These are phyloP conservation scores for Pseudocercospora pini-densiflorae DNA, from an alignment of 2,329 filamentous ascomycete genomes.

Conservation along the genomic window DNA sequence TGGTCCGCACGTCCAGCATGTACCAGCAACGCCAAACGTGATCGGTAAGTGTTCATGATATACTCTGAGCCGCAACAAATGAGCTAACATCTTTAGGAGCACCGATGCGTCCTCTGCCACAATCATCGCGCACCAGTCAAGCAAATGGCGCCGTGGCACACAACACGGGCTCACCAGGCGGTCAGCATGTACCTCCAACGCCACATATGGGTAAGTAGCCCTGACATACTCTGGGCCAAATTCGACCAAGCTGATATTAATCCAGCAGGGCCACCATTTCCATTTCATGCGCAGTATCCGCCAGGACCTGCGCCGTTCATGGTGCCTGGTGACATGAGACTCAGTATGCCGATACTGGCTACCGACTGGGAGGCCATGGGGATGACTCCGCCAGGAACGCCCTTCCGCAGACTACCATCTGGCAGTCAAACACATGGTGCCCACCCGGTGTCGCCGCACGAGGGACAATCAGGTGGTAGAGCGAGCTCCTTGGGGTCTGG, in stretches of 20 bases:
- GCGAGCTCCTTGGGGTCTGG: not conserved
- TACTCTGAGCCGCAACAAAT: not conserved
- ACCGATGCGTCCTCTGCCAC: not conserved
- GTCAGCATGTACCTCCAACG: no score
- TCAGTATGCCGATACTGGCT: not conserved
- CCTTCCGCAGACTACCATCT: not conserved
- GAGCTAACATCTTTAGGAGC: not conserved
- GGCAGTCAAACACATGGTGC: not conserved
- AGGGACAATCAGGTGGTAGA: not conserved
- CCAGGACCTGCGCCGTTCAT: not conserved
- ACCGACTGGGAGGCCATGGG: not conserved
- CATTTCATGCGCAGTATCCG: no score
- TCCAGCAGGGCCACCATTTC: no score
- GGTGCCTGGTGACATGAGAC: not conserved
- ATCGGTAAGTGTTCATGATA: not conserved
- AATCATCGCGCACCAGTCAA: not conserved
- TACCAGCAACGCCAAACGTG: not conserved
- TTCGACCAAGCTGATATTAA: no score
- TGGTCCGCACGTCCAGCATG: not conserved
- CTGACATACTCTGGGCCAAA: no score
- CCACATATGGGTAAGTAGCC: no score
- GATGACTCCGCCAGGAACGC: not conserved
- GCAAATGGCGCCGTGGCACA: not conserved
- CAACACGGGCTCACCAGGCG: no score
- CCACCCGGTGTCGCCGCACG: not conserved